phyloP scores from a whole-genome alignment of 1,284 basidiomycete genomes.

The Heterobasidion parviporum region DNA sequence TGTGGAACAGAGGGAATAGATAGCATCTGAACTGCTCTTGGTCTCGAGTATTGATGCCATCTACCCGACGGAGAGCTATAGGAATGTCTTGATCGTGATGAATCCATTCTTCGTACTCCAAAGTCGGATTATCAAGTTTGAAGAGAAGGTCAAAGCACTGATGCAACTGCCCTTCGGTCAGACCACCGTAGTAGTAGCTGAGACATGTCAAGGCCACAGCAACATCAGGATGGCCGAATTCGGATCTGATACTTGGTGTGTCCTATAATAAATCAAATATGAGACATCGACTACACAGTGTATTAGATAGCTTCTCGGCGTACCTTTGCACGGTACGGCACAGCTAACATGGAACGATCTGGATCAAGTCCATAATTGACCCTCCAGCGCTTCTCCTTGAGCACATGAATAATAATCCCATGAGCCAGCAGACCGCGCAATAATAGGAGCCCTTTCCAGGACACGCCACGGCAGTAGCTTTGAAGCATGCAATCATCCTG shows the following conservation, averaged over 20 bases:
- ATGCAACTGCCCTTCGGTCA: constrained; percentile 13
- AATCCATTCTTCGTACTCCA: not conserved
- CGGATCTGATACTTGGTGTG: constrained; percentile 37
- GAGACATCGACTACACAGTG: not conserved
- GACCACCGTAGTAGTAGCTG: constrained; percentile 43
- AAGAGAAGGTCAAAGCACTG: not conserved
- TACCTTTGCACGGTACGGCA: not conserved
- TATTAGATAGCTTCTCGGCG: too few species aligned
- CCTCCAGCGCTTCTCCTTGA: constrained; percentile 32
- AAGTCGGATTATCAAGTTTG: not conserved
- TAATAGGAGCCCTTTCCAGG: constrained; percentile 31
- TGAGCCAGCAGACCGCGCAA: constrained; percentile 31
- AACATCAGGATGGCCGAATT: constrained; percentile 51
- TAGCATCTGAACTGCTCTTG: not conserved
- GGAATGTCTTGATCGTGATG: not conserved
- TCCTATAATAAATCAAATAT: constrained; percentile 18
- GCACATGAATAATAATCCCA: constrained; percentile 30
- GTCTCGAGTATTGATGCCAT: not conserved
- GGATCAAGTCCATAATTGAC: not conserved
- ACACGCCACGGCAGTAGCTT: not conserved
- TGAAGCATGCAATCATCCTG: not conserved
- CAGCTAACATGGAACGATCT: not conserved
- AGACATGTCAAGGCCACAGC: constrained; percentile 39
- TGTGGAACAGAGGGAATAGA: not conserved
- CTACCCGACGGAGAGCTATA: not conserved